phyloP scores from a whole-genome alignment of 148 eudicot genomes.

The Spergularia bocconei region DNA sequence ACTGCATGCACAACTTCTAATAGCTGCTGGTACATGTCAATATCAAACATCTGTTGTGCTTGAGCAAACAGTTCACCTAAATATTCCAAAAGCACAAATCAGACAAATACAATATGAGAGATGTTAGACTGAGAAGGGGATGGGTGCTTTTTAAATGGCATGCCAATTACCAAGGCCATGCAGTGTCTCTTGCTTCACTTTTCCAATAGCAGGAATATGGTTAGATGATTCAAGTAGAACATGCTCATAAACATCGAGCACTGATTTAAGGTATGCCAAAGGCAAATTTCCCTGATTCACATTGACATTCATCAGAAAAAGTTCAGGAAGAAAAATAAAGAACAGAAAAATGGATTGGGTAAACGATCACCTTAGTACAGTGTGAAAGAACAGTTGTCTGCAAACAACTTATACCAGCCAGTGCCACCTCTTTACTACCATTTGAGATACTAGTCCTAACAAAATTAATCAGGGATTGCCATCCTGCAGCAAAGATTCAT shows the following conservation, averaged over 20 bases:
- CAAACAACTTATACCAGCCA: conserved; percentile 90
- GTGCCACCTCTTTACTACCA: conserved; percentile 94
- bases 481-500: conserved; percentile 52
- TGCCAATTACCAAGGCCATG: conserved; percentile 71
- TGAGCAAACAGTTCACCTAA: conserved; percentile 86
- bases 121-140: background rate
- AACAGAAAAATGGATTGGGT: background rate
- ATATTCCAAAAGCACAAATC: conserved; percentile 17
- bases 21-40: conserved; percentile 75
- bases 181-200: conserved; percentile 92
- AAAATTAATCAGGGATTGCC: conserved; percentile 76
- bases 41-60: conserved; percentile 76
- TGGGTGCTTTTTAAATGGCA: background rate
- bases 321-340: conserved; percentile 1
- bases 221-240: conserved; percentile 59
- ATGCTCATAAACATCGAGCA: conserved; percentile 77
- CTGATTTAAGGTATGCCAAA: conserved; percentile 65
- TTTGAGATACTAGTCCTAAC: conserved; percentile 66
- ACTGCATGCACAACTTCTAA: conserved; percentile 54
- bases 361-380: conserved; percentile 63
- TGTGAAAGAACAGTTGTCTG: conserved; percentile 87
- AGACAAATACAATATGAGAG: too few relatives aligned
- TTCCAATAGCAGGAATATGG: conserved; percentile 41
- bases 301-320: conserved; percentile 19
- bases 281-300: conserved; percentile 85